These are phyloP conservation scores for Neobulgaria alba DNA, from an alignment of 2,329 filamentous ascomycete species.

Conservation along the genomic window DNA sequence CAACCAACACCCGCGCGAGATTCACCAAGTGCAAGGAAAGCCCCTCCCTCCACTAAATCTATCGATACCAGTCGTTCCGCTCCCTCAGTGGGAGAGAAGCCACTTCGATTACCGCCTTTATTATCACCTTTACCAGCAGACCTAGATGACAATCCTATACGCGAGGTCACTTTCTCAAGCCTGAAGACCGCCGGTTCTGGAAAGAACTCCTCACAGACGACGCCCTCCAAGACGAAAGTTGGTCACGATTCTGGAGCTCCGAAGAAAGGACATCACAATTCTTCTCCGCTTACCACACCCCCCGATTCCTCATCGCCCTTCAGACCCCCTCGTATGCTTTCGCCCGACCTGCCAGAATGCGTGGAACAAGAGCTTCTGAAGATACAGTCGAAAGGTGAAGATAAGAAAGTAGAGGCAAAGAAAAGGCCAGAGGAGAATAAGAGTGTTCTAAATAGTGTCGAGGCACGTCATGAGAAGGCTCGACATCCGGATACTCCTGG, in stretches of 20 bases:
- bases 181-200: slow-evolving; percentile 8
- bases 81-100: slow-evolving; percentile 9
- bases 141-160: slow-evolving; percentile 12
- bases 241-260: slow-evolving; percentile 15
- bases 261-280: slow-evolving; percentile 13
- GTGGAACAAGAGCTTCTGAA: slow-evolving; percentile 25
- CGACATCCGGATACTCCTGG: slow-evolving; percentile 26
- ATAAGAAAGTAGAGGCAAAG: slow-evolving; percentile 6
- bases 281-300: slow-evolving; percentile 4
- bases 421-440: slow-evolving; percentile 4
- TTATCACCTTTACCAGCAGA: slow-evolving; percentile 23
- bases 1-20: slow-evolving; percentile 9
- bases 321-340: slow-evolving; percentile 23
- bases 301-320: slow-evolving; percentile 13
- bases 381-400: slow-evolving; percentile 14
- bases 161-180: slow-evolving; percentile 1
- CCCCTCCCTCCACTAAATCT: slow-evolving; percentile 5
- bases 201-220: slow-evolving; percentile 12
- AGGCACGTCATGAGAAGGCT: slow-evolving; percentile 26
- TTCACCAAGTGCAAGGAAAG: slow-evolving; percentile 12
- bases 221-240: slow-evolving; percentile 15
- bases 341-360: slow-evolving; percentile 25
- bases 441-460: slow-evolving; percentile 20
- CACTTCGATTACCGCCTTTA: slow-evolving; percentile 15
- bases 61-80: slow-evolving; percentile 6